Conservation (phyloP, 805 yeast genomes). For the Priceomyces fermenticarens region DNA sequence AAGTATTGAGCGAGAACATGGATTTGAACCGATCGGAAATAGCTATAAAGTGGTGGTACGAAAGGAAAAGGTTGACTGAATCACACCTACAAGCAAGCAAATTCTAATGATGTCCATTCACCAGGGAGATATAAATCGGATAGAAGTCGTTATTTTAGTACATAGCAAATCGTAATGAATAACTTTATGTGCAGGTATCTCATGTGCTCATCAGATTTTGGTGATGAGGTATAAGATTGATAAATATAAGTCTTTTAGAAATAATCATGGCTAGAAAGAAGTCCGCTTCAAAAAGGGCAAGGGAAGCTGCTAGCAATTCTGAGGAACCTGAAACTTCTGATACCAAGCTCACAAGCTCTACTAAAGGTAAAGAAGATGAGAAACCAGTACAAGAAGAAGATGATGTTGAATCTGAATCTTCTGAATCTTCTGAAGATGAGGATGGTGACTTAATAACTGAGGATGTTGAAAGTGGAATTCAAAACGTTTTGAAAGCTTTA, state of each 20-base stretch:
- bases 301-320: conserved; percentile 33
- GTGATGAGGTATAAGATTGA: no score
- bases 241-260: neutral
- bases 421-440: conserved; percentile 76
- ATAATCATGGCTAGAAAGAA: conserved; percentile 75
- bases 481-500: conserved; percentile 67
- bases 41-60: conserved; percentile 66
- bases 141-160: no score
- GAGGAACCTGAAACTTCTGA: conserved; percentile 19
- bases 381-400: conserved; percentile 11
- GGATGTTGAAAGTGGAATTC: conserved; percentile 78
- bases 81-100: neutral
- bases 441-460: conserved; percentile 84
- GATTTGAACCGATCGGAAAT: conserved; percentile 55
- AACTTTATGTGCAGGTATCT: conserved; percentile 1
- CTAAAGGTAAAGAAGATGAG: neutral
- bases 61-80: conserved; percentile 14
- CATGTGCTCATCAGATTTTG: neutral
- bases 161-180: no score
- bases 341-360: neutral
- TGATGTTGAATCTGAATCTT: conserved; percentile 20
- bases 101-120: neutral
- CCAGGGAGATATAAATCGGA: no score
- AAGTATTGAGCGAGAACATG: conserved; percentile 52
- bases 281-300: conserved; percentile 74